Conservation (phyloP, 768 basidiomycete species). For the Strobilomyces confusus region DNA sequence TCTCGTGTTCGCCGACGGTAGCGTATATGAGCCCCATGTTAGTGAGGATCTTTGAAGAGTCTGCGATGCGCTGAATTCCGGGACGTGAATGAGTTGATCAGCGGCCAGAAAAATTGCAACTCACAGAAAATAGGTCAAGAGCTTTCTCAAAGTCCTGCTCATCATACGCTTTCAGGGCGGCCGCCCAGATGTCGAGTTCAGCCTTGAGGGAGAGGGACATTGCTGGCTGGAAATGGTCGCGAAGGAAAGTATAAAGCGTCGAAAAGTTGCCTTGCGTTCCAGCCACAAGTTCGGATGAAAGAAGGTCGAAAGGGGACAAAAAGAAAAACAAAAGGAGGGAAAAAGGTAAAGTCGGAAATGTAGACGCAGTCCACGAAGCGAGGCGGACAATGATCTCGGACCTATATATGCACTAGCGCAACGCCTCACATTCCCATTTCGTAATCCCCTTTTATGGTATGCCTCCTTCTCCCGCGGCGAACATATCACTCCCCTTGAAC, state of each 20-base stretch:
- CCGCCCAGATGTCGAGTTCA: constrained; percentile 82
- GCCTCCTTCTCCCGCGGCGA: no score
- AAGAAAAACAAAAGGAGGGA: no score
- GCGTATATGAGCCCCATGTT: constrained; percentile 95
- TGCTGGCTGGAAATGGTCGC: not conserved
- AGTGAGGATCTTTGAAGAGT: constrained; percentile 85
- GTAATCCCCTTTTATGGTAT: no score
- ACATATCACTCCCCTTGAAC: no score
- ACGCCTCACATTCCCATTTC: no score
- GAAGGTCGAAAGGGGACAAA: not conserved
- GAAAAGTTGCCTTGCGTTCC: constrained; percentile 17
- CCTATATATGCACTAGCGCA: no score
- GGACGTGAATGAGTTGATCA: not conserved
- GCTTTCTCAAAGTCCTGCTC: constrained; percentile 74
- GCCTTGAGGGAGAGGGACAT: constrained; percentile 53
- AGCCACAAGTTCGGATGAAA: constrained; percentile 17
- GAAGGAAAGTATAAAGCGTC: not conserved
- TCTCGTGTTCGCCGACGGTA: constrained; percentile 83
- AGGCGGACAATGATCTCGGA: no score
- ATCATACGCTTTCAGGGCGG: constrained; percentile 87
- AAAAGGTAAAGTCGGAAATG: no score
- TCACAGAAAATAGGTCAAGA: constrained; percentile 70
- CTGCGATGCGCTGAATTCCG: constrained; percentile 60
- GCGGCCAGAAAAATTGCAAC: constrained; percentile 22
- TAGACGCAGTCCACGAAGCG: no score